Evolutionary conservation across 1,284 basidiomycete genomes (phyloP).

Genomic region (Fomitopsis schrenkii): DNA sequence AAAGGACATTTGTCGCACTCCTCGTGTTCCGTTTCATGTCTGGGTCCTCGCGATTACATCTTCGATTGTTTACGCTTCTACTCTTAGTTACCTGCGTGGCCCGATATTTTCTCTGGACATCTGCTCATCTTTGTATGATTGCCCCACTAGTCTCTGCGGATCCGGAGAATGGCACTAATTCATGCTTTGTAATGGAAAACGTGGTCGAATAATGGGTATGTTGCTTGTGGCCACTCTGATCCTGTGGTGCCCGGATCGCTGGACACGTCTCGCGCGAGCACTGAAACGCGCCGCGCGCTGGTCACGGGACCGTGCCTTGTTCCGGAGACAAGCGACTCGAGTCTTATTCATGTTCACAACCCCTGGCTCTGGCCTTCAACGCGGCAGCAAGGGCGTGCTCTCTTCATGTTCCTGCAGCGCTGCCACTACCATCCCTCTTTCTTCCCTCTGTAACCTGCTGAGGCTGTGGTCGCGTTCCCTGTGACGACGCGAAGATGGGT

Average conservation of each 20-base stretch:
- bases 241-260: too few species aligned
- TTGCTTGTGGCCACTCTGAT: too few species aligned
- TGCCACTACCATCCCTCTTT: background rate
- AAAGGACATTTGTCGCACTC: background rate
- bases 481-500: slow-evolving; percentile 57
- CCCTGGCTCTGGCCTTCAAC: background rate
- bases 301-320: background rate
- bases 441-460: background rate
- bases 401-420: background rate
- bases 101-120: background rate
- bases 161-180: background rate
- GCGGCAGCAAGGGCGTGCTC: background rate
- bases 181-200: background rate
- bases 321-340: background rate
- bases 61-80: background rate
- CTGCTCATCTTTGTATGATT: background rate
- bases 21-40: background rate
- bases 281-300: background rate
- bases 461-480: background rate
- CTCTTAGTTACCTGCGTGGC: background rate
- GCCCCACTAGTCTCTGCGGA: background rate
- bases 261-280: background rate
- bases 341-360: slow-evolving; percentile 1
- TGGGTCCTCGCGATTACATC: background rate
- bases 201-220: too few species aligned